A percentile compares a stretch with the other conserved stretches of the same genome.
Evolutionary conservation across 192 early-diverging fungal genomes (phyloP).

Genomic region (Diversispora epigaea): DNA sequence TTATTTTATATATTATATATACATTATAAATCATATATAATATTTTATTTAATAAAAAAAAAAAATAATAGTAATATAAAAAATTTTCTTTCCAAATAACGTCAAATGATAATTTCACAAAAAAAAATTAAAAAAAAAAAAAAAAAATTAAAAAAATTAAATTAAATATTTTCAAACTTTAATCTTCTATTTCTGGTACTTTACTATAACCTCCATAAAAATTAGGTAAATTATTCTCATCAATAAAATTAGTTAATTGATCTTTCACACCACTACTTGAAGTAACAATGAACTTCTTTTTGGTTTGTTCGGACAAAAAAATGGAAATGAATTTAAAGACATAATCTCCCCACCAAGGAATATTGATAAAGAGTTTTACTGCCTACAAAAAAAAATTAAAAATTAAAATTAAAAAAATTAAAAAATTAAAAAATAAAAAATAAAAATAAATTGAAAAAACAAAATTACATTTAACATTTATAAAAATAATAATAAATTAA

Average conservation of each 20-base stretch:
- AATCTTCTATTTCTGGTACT: constrained; percentile 27
- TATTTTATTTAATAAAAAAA: no score
- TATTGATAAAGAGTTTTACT: constrained; percentile 60
- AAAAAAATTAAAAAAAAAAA: not conserved
- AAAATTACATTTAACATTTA: not conserved
- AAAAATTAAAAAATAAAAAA: constrained; percentile 3
- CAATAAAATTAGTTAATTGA: constrained; percentile 23
- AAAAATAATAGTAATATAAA: no score
- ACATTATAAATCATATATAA: no score
- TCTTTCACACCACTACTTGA: constrained; percentile 38
- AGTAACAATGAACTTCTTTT: constrained; percentile 61
- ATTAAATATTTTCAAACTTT: no score
- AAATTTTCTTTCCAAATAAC: no score
- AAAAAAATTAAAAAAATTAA: no score
- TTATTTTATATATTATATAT: no score
- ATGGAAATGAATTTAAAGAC: constrained; percentile 58
- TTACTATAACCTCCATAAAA: constrained; percentile 31
- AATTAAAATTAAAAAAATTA: not conserved
- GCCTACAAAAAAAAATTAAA: constrained; percentile 24
- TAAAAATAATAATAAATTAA: no score
- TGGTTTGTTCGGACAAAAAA: constrained; percentile 58
- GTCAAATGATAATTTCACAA: no score
- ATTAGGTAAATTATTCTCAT: constrained; percentile 31
- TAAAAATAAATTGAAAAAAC: not conserved
- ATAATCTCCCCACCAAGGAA: constrained; percentile 61